phyloP scores from a whole-genome alignment of 805 yeast genomes.

The Sporopachydermia quercuum region DNA sequence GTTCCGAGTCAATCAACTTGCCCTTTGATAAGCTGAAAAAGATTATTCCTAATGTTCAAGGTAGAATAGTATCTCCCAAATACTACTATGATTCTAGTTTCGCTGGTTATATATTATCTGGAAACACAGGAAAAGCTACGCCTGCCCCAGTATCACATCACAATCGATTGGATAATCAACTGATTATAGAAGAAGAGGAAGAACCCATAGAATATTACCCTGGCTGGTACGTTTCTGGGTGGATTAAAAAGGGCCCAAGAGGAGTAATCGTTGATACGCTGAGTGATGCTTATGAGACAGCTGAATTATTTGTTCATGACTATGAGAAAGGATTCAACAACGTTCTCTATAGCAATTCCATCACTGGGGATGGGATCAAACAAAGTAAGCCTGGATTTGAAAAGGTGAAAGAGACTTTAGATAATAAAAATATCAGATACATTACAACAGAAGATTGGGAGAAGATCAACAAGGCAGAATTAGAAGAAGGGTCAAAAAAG shows the following conservation, averaged over 20 bases:
- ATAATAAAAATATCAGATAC: conserved; percentile 12
- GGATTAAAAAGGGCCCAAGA: conserved; percentile 76
- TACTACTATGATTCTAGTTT: conserved; percentile 3
- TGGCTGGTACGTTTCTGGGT: conserved; percentile 72
- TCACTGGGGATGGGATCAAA: conserved; percentile 7
- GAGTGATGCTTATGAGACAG: conserved; percentile 68
- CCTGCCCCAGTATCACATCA: no score
- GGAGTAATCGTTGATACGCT: conserved; percentile 90
- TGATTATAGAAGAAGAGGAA: not conserved
- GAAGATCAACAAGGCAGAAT: conserved; percentile 38
- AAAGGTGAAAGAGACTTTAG: conserved; percentile 13
- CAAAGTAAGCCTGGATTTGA: conserved; percentile 19
- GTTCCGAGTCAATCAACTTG: conserved; percentile 34
- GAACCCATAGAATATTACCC: conserved; percentile 7
- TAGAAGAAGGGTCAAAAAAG: conserved; percentile 26
- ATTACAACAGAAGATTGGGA: conserved; percentile 60
- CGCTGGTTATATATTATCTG: not conserved
- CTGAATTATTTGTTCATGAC: conserved; percentile 49
- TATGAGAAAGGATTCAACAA: conserved; percentile 16
- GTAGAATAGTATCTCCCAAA: conserved; percentile 21
- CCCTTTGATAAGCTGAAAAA: conserved; percentile 32
- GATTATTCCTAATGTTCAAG: conserved; percentile 29
- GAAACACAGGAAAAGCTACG: not conserved
- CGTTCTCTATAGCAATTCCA: conserved; percentile 10
- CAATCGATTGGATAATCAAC: no score